phyloP scores from a whole-genome alignment of 2,329 filamentous ascomycete genomes.

The Fusarium metavorans region DNA sequence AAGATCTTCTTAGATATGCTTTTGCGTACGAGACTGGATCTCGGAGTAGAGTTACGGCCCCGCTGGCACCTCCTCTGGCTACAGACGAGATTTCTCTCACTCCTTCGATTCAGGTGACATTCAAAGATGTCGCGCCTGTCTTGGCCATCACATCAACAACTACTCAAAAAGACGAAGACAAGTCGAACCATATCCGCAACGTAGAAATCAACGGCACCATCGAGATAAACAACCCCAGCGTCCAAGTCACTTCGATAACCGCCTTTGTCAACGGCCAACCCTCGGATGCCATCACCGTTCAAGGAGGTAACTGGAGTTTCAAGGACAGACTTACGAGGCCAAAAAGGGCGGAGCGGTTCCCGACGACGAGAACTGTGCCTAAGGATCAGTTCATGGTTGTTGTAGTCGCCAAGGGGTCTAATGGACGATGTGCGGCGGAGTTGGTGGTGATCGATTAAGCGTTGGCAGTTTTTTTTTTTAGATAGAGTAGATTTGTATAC shows the following conservation, averaged over 20 bases:
- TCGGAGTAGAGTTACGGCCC: neutral
- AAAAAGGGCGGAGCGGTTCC: neutral
- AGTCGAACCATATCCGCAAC: neutral
- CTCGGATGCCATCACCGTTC: neutral
- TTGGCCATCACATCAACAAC: neutral
- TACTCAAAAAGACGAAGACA: neutral
- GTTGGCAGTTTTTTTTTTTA: too few relatives aligned
- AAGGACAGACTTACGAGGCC: neutral
- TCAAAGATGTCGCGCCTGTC: neutral
- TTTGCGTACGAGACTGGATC: neutral
- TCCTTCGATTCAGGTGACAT: neutral
- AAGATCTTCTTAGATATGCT: neutral
- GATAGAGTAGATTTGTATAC: too few relatives aligned
- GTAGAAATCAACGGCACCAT: neutral
- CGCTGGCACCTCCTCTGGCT: neutral
- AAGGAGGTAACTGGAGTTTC: neutral
- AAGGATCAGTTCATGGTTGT: constrained; percentile 2
- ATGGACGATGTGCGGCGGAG: neutral
- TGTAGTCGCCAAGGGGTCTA: neutral
- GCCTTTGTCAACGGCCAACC: neutral
- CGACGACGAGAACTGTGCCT: neutral
- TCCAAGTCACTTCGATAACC: neutral
- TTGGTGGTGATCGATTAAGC: neutral
- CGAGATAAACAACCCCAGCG: neutral
- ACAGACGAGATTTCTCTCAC: neutral